Evolutionary conservation across 2,329 filamentous ascomycete species (phyloP).

Genomic region (Claviceps africana): DNA sequence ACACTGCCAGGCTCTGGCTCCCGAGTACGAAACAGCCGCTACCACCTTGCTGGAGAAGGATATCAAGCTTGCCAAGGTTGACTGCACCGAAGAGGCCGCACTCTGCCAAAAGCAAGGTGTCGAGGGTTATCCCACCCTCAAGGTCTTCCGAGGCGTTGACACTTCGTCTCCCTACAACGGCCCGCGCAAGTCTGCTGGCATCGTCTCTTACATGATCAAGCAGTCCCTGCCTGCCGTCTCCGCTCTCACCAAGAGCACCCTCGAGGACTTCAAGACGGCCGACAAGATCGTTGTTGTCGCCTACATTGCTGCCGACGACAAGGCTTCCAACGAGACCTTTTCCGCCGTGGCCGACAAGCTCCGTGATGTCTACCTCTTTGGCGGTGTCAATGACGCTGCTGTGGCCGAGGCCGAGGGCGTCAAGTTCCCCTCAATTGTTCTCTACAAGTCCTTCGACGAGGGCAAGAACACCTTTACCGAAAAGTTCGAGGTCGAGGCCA

Average conservation of each 20-base stretch:
- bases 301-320: conserved; percentile 69
- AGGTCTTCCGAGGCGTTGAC: conserved; percentile 89
- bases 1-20: conserved; percentile 95
- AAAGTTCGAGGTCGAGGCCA: conserved; percentile 67
- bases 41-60: conserved; percentile 77
- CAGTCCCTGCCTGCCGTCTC: conserved; percentile 91
- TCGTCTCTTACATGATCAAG: conserved; percentile 90
- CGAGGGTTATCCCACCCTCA: conserved; percentile 95
- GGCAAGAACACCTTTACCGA: conserved; percentile 73
- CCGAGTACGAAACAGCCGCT: conserved; percentile 79
- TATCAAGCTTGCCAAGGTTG: conserved; percentile 73
- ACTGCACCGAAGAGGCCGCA: conserved; percentile 89
- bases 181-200: conserved; percentile 70
- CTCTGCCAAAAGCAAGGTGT: conserved; percentile 84
- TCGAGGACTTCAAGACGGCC: conserved; percentile 93
- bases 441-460: conserved; percentile 98
- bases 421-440: conserved; percentile 70
- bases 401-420: conserved; percentile 85
- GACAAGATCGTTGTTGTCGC: conserved; percentile 93
- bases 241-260: conserved; percentile 59
- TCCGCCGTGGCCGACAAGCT: conserved; percentile 56
- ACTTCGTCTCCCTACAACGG: conserved; percentile 72
- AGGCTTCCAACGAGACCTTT: conserved; percentile 79
- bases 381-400: conserved; percentile 66
- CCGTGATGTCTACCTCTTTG: conserved; percentile 87